Conservation (phyloP, 495 filamentous ascomycete species). For the Astrocystis sublimbata region DNA sequence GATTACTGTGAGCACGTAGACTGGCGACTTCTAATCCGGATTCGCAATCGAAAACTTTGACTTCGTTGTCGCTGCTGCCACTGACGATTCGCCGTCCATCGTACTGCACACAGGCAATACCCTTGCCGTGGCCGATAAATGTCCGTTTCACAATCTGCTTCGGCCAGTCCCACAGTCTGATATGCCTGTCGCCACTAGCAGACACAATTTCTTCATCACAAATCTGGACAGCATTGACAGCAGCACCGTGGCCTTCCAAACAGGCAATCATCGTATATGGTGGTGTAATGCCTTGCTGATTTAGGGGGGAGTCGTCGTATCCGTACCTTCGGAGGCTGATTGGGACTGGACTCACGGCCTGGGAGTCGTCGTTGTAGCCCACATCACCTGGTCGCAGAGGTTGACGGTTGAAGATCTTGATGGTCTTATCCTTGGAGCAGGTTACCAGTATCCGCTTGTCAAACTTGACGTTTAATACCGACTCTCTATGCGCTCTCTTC, state of each 20-base stretch:
- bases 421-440: constrained; percentile 93
- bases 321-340: constrained; percentile 50
- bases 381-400: constrained; percentile 65
- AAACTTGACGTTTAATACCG: constrained; percentile 93
- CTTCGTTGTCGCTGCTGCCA: constrained; percentile 91
- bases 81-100: constrained; percentile 96
- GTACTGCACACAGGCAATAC: constrained; percentile 96
- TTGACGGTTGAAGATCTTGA: constrained; percentile 90
- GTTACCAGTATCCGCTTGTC: constrained; percentile 89
- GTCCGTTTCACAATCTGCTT: constrained; percentile 73
- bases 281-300: constrained; percentile 49
- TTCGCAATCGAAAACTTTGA: constrained; percentile 87
- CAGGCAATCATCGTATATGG: constrained; percentile 77
- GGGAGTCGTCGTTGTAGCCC: constrained; percentile 58
- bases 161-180: constrained; percentile 92
- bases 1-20: constrained; percentile 72
- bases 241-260: constrained; percentile 80
- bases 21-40: constrained; percentile 86
- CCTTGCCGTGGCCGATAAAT: constrained; percentile 85
- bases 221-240: constrained; percentile 95
- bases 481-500: constrained; percentile 75
- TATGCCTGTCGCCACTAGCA: constrained; percentile 85
- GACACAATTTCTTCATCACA: constrained; percentile 85
- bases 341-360: constrained; percentile 53
- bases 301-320: constrained; percentile 46